Conservation (phyloP, 495 filamentous ascomycete species). For the Penicillium turbatum region DNA sequence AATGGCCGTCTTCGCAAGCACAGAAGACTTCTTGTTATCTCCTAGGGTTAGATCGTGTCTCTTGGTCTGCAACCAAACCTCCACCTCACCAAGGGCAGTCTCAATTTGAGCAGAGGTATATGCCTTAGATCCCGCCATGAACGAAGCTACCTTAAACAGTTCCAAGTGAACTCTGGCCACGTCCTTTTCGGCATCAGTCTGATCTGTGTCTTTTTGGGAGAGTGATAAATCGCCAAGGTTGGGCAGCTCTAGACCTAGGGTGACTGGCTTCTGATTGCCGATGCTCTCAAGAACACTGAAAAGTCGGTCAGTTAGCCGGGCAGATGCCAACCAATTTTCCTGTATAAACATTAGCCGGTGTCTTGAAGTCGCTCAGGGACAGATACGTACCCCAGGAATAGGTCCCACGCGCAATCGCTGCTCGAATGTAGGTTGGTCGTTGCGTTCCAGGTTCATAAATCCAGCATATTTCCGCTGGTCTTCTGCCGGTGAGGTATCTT, state of each 20-base stretch:
- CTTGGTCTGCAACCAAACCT: constrained; percentile 34
- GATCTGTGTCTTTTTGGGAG: constrained; percentile 25
- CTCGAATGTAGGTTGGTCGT: constrained; percentile 37
- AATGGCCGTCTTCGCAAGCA: constrained; percentile 27
- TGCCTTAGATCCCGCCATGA: constrained; percentile 36
- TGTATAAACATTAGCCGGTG: constrained; percentile 12
- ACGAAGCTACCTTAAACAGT: constrained; percentile 33
- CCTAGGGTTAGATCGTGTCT: constrained; percentile 21
- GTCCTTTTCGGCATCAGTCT: constrained; percentile 35
- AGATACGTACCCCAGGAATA: constrained; percentile 34
- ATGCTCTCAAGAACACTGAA: constrained; percentile 34
- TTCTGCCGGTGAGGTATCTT: constrained; percentile 21
- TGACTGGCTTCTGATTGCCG: constrained; percentile 31
- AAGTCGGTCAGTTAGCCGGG: constrained; percentile 34
- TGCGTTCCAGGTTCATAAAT: constrained; percentile 46
- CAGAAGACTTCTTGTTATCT: constrained; percentile 18
- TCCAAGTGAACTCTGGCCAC: constrained; percentile 28
- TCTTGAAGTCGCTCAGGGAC: not conserved
- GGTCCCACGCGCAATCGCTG: constrained; percentile 39
- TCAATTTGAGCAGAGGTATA: constrained; percentile 31
- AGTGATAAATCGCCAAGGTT: constrained; percentile 25
- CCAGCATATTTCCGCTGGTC: constrained; percentile 37
- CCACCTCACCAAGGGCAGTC: constrained; percentile 27
- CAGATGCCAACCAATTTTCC: constrained; percentile 39
- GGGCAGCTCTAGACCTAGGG: constrained; percentile 25